phyloP scores from a whole-genome alignment of 1,284 basidiomycete genomes.

The Irpex lacteus region DNA sequence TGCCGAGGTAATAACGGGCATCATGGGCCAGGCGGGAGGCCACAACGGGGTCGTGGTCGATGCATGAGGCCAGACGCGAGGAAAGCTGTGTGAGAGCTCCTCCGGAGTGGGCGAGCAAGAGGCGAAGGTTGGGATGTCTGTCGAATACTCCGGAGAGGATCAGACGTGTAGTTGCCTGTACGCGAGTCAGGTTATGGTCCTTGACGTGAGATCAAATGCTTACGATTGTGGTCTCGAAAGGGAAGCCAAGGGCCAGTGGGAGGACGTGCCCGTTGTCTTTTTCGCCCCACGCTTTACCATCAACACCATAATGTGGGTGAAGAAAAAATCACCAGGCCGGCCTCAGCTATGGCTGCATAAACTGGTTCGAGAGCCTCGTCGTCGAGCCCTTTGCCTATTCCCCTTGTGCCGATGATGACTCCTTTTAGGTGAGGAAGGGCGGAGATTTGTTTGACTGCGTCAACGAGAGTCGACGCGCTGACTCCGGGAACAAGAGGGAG shows the following conservation, averaged over 20 bases:
- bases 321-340: constrained; percentile 76
- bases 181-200: not conserved
- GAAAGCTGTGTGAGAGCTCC: constrained; percentile 80
- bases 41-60: constrained; percentile 79
- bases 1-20: constrained; percentile 79
- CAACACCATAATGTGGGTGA: constrained; percentile 82
- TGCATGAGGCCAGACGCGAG: constrained; percentile 79
- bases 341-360: constrained; percentile 69
- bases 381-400: constrained; percentile 77
- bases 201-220: constrained; percentile 24
- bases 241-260: constrained; percentile 82
- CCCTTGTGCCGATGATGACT: constrained; percentile 78
- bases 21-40: constrained; percentile 74
- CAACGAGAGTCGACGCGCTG: constrained; percentile 50
- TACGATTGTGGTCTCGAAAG: constrained; percentile 85
- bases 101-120: constrained; percentile 84
- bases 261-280: constrained; percentile 83
- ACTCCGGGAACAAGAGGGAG: constrained; percentile 76
- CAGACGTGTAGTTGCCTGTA: constrained; percentile 72
- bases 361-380: constrained; percentile 74
- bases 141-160: constrained; percentile 82
- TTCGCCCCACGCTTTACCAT: constrained; percentile 64
- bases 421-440: constrained; percentile 68
- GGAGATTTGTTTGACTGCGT: constrained; percentile 64
- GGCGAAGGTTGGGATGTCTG: constrained; percentile 66